Evolutionary conservation across 148 eudicot genomes (phyloP).

Genomic region (Fagopyrum esculentum): DNA sequence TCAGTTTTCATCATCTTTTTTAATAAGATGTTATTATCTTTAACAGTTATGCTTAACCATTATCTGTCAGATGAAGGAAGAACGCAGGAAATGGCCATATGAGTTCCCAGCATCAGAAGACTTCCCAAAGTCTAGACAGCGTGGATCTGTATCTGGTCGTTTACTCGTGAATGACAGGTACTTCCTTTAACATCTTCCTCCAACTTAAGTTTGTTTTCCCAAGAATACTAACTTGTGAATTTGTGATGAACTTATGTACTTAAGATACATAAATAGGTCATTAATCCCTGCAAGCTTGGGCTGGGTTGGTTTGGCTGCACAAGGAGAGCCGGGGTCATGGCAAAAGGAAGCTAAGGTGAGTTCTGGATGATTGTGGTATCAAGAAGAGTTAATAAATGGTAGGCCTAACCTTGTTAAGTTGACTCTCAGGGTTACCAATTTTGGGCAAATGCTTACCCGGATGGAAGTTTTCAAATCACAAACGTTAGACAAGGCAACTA

Average conservation of each 20-base stretch:
- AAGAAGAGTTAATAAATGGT: neutral
- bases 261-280: conserved; percentile 14
- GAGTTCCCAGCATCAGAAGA: conserved; percentile 40
- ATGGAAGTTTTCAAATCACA: conserved; percentile 37
- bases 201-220: no score
- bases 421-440: conserved; percentile 51
- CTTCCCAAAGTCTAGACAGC: conserved; percentile 28
- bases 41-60: neutral
- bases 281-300: conserved; percentile 23
- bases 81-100: conserved; percentile 61
- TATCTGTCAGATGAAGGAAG: conserved; percentile 32
- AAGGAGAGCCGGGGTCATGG: conserved; percentile 50
- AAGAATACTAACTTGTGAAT: no score
- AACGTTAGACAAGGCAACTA: conserved; percentile 35
- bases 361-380: no score
- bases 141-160: conserved; percentile 34
- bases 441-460: conserved; percentile 42
- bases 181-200: neutral
- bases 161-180: conserved; percentile 44
- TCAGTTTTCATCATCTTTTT: neutral
- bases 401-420: neutral
- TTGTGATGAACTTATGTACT: neutral
- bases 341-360: conserved; percentile 43
- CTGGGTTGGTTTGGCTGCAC: conserved; percentile 47
- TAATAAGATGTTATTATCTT: neutral